A percentile compares a stretch with the other conserved stretches of the same genome.
phyloP scores from a whole-genome alignment of 176 grass and related monocot species.

The Avena eriantha region DNA sequence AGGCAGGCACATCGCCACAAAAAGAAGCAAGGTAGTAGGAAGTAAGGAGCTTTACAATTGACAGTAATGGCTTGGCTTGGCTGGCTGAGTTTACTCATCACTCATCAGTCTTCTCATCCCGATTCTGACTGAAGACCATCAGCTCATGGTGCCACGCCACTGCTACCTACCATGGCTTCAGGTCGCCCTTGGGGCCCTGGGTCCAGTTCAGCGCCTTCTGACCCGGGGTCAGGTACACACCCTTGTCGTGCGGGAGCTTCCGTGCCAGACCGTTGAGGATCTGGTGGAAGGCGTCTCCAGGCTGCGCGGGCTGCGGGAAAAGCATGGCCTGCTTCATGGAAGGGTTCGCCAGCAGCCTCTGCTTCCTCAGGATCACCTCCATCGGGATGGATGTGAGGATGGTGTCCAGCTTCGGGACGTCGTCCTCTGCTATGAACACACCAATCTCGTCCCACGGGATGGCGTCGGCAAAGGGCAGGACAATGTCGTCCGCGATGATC shows the following conservation, averaged over 20 bases:
- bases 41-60: conserved; percentile 50
- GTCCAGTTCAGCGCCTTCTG: conserved; percentile 76
- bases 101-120: conserved; percentile 21
- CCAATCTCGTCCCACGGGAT: conserved; percentile 77
- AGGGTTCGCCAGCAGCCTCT: conserved; percentile 66
- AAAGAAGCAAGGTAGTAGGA: conserved; percentile 39
- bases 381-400: conserved; percentile 68
- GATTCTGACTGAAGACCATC: neutral
- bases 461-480: conserved; percentile 67
- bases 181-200: conserved; percentile 63
- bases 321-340: conserved; percentile 82
- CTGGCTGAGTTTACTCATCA: conserved; percentile 19
- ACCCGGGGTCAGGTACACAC: conserved; percentile 47
- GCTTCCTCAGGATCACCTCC: conserved; percentile 72
- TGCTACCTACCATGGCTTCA: conserved; percentile 62
- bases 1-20: conserved; percentile 40
- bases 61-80: conserved; percentile 27
- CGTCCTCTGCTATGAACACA: conserved; percentile 67
- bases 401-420: conserved; percentile 67
- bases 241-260: conserved; percentile 60
- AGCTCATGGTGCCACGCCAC: neutral
- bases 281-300: conserved; percentile 78
- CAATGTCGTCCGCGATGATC: conserved; percentile 75
- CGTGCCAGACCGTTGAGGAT: conserved; percentile 62
- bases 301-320: conserved; percentile 61